Percentiles rank a stretch among this genome's conserved stretches.
These are phyloP conservation scores for Termitomyces sp. DNA, from an alignment of 1,284 basidiomycete genomes.

Conservation along the genomic window DNA sequence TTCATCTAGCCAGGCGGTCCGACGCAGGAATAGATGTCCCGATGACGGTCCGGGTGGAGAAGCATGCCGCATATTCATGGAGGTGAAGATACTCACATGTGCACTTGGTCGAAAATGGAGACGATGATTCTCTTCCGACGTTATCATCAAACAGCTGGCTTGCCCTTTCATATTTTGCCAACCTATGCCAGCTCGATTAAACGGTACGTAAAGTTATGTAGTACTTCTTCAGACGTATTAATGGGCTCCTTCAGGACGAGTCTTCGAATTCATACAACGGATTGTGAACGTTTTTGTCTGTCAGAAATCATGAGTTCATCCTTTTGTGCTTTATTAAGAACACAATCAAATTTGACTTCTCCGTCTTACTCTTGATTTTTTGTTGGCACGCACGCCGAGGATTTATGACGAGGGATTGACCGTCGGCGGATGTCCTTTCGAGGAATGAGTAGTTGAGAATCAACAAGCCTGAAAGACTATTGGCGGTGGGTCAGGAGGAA, in stretches of 20 bases:
- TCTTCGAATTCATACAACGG: too few relatives aligned
- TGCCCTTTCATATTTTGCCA: not conserved
- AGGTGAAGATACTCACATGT: not conserved
- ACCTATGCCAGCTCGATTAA: not conserved
- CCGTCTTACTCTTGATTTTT: too few relatives aligned
- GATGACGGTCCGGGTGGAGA: constrained; percentile 7
- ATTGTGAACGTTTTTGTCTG: too few relatives aligned
- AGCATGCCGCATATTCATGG: not conserved
- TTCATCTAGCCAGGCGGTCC: constrained; percentile 9
- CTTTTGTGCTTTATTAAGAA: not conserved
- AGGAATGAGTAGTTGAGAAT: not conserved
- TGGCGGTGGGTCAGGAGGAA: not conserved
- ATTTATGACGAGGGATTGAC: not conserved
- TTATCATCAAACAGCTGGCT: not conserved
- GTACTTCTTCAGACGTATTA: too few relatives aligned
- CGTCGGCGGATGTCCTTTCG: not conserved
- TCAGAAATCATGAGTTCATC: not conserved
- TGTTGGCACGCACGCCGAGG: not conserved
- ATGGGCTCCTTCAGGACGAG: too few relatives aligned
- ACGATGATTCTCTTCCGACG: not conserved
- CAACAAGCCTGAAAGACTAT: not conserved
- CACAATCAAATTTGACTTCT: not conserved
- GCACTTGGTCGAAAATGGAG: not conserved
- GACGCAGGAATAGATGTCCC: constrained; percentile 1
- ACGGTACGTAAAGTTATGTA: not conserved